These are phyloP conservation scores for Chloris gayana DNA, from an alignment of 176 grass and related monocot genomes.

Conservation along the genomic window DNA sequence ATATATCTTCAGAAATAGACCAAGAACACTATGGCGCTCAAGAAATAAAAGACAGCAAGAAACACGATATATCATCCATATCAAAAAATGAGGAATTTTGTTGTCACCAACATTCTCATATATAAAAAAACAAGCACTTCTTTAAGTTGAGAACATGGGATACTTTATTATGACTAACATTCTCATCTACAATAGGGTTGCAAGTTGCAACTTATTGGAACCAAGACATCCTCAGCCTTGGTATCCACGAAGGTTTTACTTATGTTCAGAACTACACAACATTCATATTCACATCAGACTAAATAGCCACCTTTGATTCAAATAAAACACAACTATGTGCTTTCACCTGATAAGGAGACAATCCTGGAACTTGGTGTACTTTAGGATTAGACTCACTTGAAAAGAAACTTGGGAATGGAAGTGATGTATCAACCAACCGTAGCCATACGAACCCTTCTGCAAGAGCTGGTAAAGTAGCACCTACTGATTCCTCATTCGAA, in stretches of 20 bases:
- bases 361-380: conserved; percentile 49
- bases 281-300: conserved; percentile 8
- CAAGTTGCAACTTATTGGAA: conserved; percentile 10
- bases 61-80: not conserved
- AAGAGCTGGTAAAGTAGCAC: conserved; percentile 58
- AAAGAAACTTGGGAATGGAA: conserved; percentile 87
- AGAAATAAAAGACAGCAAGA: conserved; percentile 1
- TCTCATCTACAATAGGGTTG: conserved; percentile 31
- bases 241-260: conserved; percentile 31
- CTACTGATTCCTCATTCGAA: conserved; percentile 43
- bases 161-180: conserved; percentile 38
- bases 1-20: not conserved
- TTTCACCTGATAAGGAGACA: conserved; percentile 72
- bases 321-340: conserved; percentile 82
- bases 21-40: not conserved
- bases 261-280: not conserved
- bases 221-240: not conserved
- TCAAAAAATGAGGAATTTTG: not conserved
- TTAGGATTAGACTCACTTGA: conserved; percentile 41
- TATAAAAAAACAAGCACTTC: not conserved
- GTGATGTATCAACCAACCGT: conserved; percentile 91
- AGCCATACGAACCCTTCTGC: conserved; percentile 72
- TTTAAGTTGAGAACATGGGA: not conserved
- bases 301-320: conserved; percentile 62
- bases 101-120: conserved; percentile 23